phyloP scores from a whole-genome alignment of 495 filamentous ascomycete genomes.

The Astrocystis sublimbata region DNA sequence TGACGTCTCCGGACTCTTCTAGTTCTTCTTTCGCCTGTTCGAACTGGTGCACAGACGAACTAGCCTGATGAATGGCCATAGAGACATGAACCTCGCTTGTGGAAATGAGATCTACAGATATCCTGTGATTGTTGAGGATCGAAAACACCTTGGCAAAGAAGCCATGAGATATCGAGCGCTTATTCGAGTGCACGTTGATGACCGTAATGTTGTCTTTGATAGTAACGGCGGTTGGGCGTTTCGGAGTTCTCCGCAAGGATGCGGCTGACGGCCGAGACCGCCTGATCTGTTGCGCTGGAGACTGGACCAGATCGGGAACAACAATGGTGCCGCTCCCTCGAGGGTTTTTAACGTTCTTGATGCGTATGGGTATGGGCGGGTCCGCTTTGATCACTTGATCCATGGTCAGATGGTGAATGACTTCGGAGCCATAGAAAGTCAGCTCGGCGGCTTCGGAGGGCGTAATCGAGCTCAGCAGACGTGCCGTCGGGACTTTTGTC shows the following conservation, averaged over 20 bases:
- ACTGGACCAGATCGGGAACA: conserved; percentile 56
- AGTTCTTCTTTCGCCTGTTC: conserved; percentile 70
- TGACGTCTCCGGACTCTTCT: conserved; percentile 75
- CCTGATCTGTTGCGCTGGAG: conserved; percentile 47
- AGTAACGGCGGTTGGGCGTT: conserved; percentile 88
- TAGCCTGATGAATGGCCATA: conserved; percentile 83
- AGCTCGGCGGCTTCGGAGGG: conserved; percentile 87
- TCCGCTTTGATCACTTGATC: conserved; percentile 92
- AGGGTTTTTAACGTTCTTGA: conserved; percentile 98
- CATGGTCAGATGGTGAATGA: conserved; percentile 98
- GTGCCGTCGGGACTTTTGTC: conserved; percentile 81
- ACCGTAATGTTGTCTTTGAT: conserved; percentile 92
- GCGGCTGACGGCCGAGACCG: conserved; percentile 46
- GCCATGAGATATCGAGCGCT: conserved; percentile 77
- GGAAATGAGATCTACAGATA: conserved; percentile 91
- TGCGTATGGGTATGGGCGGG: conserved; percentile 84
- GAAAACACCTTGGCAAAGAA: conserved; percentile 91
- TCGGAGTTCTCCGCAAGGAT: conserved; percentile 51
- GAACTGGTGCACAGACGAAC: conserved; percentile 63
- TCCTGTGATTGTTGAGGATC: conserved; percentile 73
- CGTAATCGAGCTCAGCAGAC: conserved; percentile 73
- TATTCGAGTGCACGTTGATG: conserved; percentile 93
- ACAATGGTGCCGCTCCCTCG: conserved; percentile 85
- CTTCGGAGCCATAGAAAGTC: conserved; percentile 91
- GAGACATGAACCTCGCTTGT: conserved; percentile 94